Evolutionary conservation across 2,329 filamentous ascomycete genomes (phyloP), one percentile per base, ranked within the genome.

Genomic region (Huntiella bhutanensis): DNA sequence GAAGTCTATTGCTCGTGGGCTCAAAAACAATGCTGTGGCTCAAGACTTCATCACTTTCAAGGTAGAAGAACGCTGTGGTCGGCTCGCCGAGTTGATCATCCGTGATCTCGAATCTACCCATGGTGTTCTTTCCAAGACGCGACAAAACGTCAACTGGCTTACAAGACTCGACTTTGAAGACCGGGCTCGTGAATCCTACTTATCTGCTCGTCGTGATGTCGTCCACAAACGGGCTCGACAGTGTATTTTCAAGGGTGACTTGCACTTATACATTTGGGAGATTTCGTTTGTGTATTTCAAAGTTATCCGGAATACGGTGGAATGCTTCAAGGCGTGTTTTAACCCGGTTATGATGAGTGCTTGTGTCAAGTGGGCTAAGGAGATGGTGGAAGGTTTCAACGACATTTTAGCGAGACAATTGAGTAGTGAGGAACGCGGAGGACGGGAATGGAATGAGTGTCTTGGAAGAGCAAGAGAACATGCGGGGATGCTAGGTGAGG

Each of bases 281-380:
- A 70, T 96, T 41, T 91, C 88, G 2, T 95, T 86, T 61, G 86
- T 94, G 48, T 95, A 94, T 62, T 98, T 98, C 63, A 86, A 79
- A 46, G 73, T 94, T 53, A 88, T 98, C 58, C 79, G 84, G 54
- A 95, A 96, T 62, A 96, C 91, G 0, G 82, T 96, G 50, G 73
- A 75, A 56, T 87, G 83, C 56, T 95, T 91, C 62, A 85, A 93
- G 57, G 66, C 69, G 45, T 93, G 85, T 59, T 96, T 96, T 58
- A 80, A 86, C 8, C 72, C 83, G 19, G 69, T 77, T 11, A 84
- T 91, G 67, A 92, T 91, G 72, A 93, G 85, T 56, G 86, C 87
- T 0, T 93, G 86, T 55, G 88, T 98, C 55, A 92, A 88, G 58
- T 98, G 91, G 91, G 87, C 86, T n/a, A 96, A 95, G 62, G 81